Evolutionary conservation across 1,284 basidiomycete genomes (phyloP).

Genomic region (Melampsora americana): DNA sequence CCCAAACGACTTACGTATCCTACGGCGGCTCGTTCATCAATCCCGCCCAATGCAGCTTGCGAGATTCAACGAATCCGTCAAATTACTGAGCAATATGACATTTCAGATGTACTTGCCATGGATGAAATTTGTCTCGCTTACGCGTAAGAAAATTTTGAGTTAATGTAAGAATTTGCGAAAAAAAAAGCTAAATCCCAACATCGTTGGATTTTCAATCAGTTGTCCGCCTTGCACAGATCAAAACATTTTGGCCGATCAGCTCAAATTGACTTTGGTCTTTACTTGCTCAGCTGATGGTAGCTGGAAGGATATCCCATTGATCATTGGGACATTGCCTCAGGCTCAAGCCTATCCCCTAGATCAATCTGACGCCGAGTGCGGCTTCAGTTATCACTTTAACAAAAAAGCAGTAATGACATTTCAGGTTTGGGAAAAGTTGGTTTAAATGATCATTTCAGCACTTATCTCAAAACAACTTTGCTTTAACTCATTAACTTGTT

Average conservation of each 20-base stretch:
- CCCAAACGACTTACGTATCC: slow-evolving; percentile 34
- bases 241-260: slow-evolving; percentile 1
- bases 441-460: neutral
- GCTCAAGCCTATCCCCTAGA: slow-evolving; percentile 31
- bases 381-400: slow-evolving; percentile 33
- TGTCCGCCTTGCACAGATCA: slow-evolving; percentile 29
- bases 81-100: slow-evolving; percentile 24
- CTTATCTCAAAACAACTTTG: neutral
- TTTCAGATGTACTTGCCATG: slow-evolving; percentile 34
- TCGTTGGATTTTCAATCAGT: neutral
- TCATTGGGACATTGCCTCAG: slow-evolving; percentile 28
- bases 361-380: neutral
- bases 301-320: slow-evolving; percentile 36
- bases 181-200: neutral
- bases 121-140: slow-evolving; percentile 36
- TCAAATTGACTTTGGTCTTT: slow-evolving; percentile 27
- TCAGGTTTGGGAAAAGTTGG: slow-evolving; percentile 39
- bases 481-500: neutral
- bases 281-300: slow-evolving; percentile 41
- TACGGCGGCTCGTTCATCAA: neutral
- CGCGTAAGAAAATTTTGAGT: neutral
- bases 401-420: slow-evolving; percentile 35
- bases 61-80: slow-evolving; percentile 27
- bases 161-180: neutral
- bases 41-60: slow-evolving; percentile 12